Conservation (phyloP, 345 rosid species). For the Citrus inodora region DNA sequence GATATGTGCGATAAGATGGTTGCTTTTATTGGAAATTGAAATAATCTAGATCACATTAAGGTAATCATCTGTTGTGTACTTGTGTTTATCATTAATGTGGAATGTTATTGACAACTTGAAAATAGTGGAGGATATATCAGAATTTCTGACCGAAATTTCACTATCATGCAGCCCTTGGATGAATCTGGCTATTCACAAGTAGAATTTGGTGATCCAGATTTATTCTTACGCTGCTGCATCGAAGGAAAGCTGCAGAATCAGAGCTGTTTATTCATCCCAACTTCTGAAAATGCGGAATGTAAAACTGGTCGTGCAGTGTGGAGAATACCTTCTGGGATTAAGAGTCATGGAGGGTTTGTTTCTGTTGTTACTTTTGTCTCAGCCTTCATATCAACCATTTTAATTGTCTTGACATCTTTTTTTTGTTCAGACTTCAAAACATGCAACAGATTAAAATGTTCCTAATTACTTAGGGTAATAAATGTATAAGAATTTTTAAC, state of each 20-base stretch:
- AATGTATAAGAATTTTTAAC: no score
- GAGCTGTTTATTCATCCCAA: conserved; percentile 40
- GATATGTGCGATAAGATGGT: not conserved
- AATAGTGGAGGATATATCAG: not conserved
- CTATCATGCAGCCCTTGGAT: conserved; percentile 42
- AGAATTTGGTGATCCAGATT: conserved; percentile 59
- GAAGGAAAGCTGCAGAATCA: conserved; percentile 24
- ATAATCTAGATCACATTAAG: not conserved
- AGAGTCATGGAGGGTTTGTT: conserved; percentile 44
- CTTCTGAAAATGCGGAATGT: conserved; percentile 11
- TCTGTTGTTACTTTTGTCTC: conserved; percentile 50
- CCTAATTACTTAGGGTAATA: not conserved
- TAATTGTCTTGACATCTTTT: conserved; percentile 40
- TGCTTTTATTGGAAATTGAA: not conserved
- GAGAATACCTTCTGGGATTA: conserved; percentile 63
- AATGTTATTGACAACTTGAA: not conserved
- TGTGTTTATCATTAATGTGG: not conserved
- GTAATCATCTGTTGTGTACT: no score
- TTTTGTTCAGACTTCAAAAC: conserved; percentile 23
- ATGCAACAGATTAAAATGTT: not conserved
- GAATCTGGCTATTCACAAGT: conserved; percentile 63
- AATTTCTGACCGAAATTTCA: not conserved
- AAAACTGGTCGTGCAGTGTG: conserved; percentile 34
- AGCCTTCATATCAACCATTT: conserved; percentile 43
- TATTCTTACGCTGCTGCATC: conserved; percentile 48